A percentile compares a stretch with the other conserved stretches of the same genome.
Evolutionary conservation across 306 rosid species (phyloP).

Genomic region (Gleditsia sinensis): DNA sequence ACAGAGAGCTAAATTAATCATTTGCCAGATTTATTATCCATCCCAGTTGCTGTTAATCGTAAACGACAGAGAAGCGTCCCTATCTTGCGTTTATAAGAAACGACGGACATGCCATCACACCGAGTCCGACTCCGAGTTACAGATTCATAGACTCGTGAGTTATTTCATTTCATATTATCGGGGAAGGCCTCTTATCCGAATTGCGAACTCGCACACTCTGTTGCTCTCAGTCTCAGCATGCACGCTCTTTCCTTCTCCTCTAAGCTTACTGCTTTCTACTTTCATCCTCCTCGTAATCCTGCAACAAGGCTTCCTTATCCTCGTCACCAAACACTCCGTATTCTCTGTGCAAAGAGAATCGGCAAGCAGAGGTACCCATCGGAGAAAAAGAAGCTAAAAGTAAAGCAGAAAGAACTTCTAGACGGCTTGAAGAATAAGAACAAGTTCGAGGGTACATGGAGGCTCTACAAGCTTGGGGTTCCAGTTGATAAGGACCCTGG

Average conservation of each 20-base stretch:
- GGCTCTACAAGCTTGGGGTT: slow-evolving; percentile 78
- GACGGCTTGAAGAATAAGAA: slow-evolving; percentile 32
- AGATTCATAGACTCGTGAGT: not conserved
- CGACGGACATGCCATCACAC: not conserved
- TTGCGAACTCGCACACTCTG: not conserved
- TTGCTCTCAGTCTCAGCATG: slow-evolving; percentile 42
- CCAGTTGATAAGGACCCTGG: slow-evolving; percentile 77
- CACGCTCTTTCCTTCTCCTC: slow-evolving; percentile 40
- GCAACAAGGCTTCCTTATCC: not conserved
- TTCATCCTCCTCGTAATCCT: slow-evolving; percentile 31
- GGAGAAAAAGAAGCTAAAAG: slow-evolving; percentile 78
- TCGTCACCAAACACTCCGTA: slow-evolving; percentile 41
- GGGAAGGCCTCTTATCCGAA: slow-evolving; percentile 31
- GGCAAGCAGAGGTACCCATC: slow-evolving; percentile 91
- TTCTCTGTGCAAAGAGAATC: slow-evolving; percentile 64
- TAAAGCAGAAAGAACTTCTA: slow-evolving; percentile 57
- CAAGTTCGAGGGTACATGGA: slow-evolving; percentile 81
- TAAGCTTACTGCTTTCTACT: slow-evolving; percentile 39
- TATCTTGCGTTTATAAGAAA: not conserved
- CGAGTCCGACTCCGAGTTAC: not conserved
- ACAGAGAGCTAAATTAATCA: too few relatives aligned
- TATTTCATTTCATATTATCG: not conserved
- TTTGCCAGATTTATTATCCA: too few relatives aligned
- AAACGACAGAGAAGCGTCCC: not conserved
- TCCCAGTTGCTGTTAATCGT: too few relatives aligned